Evolutionary conservation across 2,329 filamentous ascomycete species (phyloP), one percentile per base, ranked within the genome.

Genomic region (Byssothecium circinans): DNA sequence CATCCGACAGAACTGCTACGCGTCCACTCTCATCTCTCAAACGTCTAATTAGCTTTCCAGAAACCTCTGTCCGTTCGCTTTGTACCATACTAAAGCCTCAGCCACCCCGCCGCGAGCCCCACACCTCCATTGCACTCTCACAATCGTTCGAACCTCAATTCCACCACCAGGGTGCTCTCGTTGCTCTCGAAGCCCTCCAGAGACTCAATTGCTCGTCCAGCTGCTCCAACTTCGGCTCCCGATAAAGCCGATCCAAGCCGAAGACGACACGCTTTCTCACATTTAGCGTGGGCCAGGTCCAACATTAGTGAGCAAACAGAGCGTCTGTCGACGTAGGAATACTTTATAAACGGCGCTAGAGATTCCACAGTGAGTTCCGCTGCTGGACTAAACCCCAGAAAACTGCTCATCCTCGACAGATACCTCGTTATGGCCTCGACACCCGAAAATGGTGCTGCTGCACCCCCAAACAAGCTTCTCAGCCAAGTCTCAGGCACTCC

Each of bases 381-480:
- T n/a, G n/a, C n/a, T n/a, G n/a, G n/a, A n/a, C n/a, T n/a, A n/a
- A n/a, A n/a, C n/a, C n/a, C n/a, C n/a, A n/a, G n/a, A n/a, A n/a
- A n/a, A n/a, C n/a, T n/a, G n/a, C n/a, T n/a, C n/a, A n/a, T n/a
- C n/a, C n/a, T n/a, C n/a, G n/a, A n/a, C n/a, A n/a, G n/a, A 38
- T 25, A 17, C 11, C 36, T 22, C 59, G 58, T 7, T 52, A 69
- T 69, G 66, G 56, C 63, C 35, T 65, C 65, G 15, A 65, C 65
- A 57, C 65, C 67, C 39, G 51, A 60, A 41, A 63, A 68, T 49
- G 66, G 63, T 36, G 52, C 46, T 33, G 38, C 48, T 23, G 46
- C 53, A 32, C 33, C 33, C 17, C 73, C 76, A 56, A 81, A 84
- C 69, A 84, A 83, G 69, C 74, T 81, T 52, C 74, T 85, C 40